Evolutionary conservation across 2,329 filamentous ascomycete genomes (phyloP).

Genomic region (Paecilomyces fulvus): DNA sequence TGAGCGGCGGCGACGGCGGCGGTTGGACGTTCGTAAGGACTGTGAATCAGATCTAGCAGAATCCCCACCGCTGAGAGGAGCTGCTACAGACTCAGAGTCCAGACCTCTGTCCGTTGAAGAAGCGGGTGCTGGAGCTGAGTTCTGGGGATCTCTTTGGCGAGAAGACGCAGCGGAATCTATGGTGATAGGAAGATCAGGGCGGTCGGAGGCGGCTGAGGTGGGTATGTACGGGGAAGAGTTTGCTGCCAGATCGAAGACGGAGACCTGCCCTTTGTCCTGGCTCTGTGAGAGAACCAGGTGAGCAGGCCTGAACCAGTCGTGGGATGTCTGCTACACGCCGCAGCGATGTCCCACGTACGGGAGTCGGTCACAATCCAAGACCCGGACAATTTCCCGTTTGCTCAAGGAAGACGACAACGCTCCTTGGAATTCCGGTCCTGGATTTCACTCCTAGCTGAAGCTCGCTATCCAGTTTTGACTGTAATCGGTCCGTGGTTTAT

Average conservation of each 20-base stretch:
- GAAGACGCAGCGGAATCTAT: conserved; percentile 42
- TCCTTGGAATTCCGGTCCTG: not conserved
- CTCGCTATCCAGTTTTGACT: not conserved
- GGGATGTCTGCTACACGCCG: not conserved
- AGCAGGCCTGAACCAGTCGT: conserved; percentile 27
- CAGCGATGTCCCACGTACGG: not conserved
- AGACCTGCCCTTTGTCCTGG: conserved; percentile 34
- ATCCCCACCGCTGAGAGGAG: conserved; percentile 3
- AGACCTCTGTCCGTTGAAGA: conserved; percentile 16
- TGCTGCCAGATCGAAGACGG: conserved; percentile 66
- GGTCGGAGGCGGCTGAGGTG: conserved; percentile 60
- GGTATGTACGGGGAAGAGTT: conserved; percentile 48
- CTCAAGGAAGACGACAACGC: not conserved
- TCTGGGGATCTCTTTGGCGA: conserved; percentile 18
- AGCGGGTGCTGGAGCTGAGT: conserved; percentile 9
- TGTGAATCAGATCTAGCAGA: conserved; percentile 6
- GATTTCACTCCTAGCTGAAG: not conserved
- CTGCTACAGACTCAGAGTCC: not conserved
- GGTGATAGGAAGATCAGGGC: conserved; percentile 52
- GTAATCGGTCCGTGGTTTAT: not conserved
- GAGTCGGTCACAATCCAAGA: not conserved
- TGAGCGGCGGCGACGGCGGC: conserved; percentile 22
- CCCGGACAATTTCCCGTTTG: not conserved
- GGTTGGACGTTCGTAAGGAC: conserved; percentile 14
- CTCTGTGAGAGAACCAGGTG: conserved; percentile 37